Evolutionary conservation across 2,329 filamentous ascomycete genomes (phyloP), one percentile per base, ranked within the genome.

Genomic region (Phyllachora maydis): DNA sequence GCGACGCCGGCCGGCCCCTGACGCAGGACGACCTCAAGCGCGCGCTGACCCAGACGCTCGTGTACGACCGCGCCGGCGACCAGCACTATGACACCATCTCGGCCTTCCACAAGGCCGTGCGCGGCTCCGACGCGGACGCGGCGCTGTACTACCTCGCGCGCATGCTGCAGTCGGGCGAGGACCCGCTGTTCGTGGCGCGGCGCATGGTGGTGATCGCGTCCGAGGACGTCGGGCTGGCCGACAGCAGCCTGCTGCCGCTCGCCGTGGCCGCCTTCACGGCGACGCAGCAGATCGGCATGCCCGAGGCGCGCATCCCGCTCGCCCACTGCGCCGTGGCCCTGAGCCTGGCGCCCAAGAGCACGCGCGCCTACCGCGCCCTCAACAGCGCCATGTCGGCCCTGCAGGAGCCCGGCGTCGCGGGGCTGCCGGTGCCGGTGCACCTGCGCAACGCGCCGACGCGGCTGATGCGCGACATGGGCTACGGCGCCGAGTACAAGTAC

Each of bases 21-120:
- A 88, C 78, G 0, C 67, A 73, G 31, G 69, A 74, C 5, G 65
- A 69, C 28, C 67, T 98, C 41, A 92, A 92, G 42, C 56, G 68
- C 2, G 65, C 76, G 3, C 58, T 98, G 7, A 95, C 85, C 3
- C 83, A 83, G 42, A 95, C 85, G 0, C 57, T 95, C 2, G 82
- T 95, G 9, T 95, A 95, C 48, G 88, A 98, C 46, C 70, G 88
- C 26, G 78, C 77, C 1, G 85, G 88, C 24, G 88, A 98, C 47
- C 81, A 92, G 43, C 88, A 95, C 50, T 98, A 95, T 52, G 85
- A 98, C 42, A 88, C 78, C 25, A 95, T 98, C 39, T 91, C 79
- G 1, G 88, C 88, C 15, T 88, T 95, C 37, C 88, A 95, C 59
- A 98, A 98, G 40, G 82, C 82, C 3, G 72, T 95, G 7, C 75